Conservation (phyloP, 495 filamentous ascomycete species). For the Aspergillus nanangensis region DNA sequence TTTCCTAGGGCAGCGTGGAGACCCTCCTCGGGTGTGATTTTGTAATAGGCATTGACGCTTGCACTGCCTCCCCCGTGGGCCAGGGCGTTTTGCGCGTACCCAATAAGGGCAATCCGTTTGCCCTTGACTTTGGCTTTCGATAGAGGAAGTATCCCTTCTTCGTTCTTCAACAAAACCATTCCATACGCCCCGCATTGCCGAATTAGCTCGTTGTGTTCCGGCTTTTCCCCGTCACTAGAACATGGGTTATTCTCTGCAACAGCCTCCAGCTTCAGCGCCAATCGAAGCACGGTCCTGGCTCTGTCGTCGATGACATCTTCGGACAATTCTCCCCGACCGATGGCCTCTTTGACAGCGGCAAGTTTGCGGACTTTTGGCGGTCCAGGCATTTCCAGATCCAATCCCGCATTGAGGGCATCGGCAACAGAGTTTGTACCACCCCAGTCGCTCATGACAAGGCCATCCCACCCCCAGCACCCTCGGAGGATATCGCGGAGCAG, state of each 20-base stretch:
- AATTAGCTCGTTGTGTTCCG: slow-evolving; percentile 51
- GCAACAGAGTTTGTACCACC: slow-evolving; percentile 32
- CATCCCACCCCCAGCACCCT: slow-evolving; percentile 61
- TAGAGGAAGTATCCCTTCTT: slow-evolving; percentile 51
- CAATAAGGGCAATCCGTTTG: slow-evolving; percentile 61
- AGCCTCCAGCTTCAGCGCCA: too few species aligned
- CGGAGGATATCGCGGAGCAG: slow-evolving; percentile 54
- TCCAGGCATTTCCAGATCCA: slow-evolving; percentile 66
- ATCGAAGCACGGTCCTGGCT: too few species aligned
- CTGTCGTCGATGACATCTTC: slow-evolving; percentile 27
- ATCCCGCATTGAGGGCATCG: slow-evolving; percentile 50
- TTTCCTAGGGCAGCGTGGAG: slow-evolving; percentile 3
- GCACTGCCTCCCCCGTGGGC: slow-evolving; percentile 68
- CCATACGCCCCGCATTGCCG: slow-evolving; percentile 54
- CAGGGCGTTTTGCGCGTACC: slow-evolving; percentile 61
- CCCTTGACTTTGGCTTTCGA: slow-evolving; percentile 25
- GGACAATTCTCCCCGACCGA: background rate
- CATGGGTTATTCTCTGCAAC: slow-evolving; percentile 44
- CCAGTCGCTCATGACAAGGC: slow-evolving; percentile 64
- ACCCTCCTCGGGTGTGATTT: slow-evolving; percentile 54
- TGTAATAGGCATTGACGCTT: slow-evolving; percentile 67
- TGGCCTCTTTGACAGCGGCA: background rate
- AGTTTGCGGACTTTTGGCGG: slow-evolving; percentile 35
- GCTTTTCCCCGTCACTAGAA: slow-evolving; percentile 50
- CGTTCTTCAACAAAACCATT: slow-evolving; percentile 67